Base-by-base conservation (phyloP, 139 green algal species). In the Asterochloris erici region DNA sequence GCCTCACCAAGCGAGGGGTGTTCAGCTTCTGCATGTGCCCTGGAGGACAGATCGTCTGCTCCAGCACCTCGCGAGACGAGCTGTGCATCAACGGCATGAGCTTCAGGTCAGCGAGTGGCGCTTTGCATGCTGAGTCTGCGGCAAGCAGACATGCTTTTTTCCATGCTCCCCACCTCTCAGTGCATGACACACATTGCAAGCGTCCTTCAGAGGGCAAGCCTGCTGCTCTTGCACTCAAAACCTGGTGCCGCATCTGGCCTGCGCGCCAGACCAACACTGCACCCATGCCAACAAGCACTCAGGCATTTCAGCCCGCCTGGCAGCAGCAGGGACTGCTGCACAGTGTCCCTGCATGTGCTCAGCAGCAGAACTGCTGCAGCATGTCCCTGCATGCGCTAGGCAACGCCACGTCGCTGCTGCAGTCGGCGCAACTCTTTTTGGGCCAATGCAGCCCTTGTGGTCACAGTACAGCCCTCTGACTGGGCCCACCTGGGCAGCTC, bases 11-110 rank as follows among this genome's bases (percentile, higher is more conserved):
- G 14, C 86, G 88, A 14, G 88, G 88, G 21, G 90, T 94, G 54
- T 98, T 93, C 87, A 93, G 86, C n/a, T 98, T 98, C 81, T 98
- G 94, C 85, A 98, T 98, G 94, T 98, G 94, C 77, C 94, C 94
- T 12, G 92, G 85, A 14, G 85, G 82, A 38, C 93, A 97, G 86
- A 93, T 97, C 60, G 94, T 98, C 68, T 89, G 89, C 63, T 97
- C 94, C 14, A 91, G 77, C 81, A 94, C 88, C 9, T 84, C 66
- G 24, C 81, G 82, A 71, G 79, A 89, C 12, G 89, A 96, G 87
- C 88, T 98, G 29, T 98, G 94, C 88, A 88, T 97, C 84, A 98
- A 98, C 83, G 94, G 94, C 63, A 98, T 98, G 94, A 92, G 84
- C 80, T 98, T 98, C 87, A 92, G 74, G 74, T 79, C 26, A 78